Evolutionary conservation across 2,329 filamentous ascomycete genomes (phyloP).

Genomic region (Microdochium bolleyi): DNA sequence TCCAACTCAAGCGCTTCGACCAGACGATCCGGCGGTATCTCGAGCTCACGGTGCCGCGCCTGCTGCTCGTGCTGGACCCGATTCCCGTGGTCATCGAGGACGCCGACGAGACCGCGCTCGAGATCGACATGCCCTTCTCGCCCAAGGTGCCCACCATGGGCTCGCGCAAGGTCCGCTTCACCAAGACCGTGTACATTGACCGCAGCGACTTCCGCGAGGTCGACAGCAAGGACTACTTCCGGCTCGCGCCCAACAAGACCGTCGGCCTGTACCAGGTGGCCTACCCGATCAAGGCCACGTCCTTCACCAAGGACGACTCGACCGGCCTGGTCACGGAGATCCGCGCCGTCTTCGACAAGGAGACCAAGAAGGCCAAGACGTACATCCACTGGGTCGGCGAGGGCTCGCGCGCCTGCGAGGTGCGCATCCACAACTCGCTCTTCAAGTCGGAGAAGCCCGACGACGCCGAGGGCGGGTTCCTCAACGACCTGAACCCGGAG

Average conservation of each 20-base stretch:
- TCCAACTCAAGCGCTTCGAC: conserved; percentile 78
- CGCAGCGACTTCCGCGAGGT: conserved; percentile 68
- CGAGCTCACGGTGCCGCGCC: conserved; percentile 76
- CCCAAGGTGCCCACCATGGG: conserved; percentile 69
- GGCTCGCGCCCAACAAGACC: conserved; percentile 64
- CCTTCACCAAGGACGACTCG: conserved; percentile 57
- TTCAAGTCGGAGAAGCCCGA: conserved; percentile 85
- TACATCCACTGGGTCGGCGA: conserved; percentile 87
- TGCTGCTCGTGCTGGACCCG: conserved; percentile 86
- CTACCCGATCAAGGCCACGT: conserved; percentile 59
- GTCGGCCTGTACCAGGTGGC: conserved; percentile 68
- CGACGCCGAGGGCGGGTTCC: conserved; percentile 68
- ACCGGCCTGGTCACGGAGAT: conserved; percentile 59
- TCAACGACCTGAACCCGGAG: conserved; percentile 76
- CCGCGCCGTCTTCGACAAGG: conserved; percentile 60
- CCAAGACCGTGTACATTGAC: conserved; percentile 79
- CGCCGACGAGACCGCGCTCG: conserved; percentile 49
- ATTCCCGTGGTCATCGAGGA: conserved; percentile 77
- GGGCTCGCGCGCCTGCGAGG: conserved; percentile 61
- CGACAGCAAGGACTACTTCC: conserved; percentile 68
- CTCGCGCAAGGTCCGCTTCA: conserved; percentile 54
- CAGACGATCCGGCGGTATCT: conserved; percentile 79
- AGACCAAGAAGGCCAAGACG: conserved; percentile 66
- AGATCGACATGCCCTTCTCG: conserved; percentile 69
- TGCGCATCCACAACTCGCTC: conserved; percentile 70